phyloP scores from a whole-genome alignment of 345 rosid genomes.

The Boechera stricta region DNA sequence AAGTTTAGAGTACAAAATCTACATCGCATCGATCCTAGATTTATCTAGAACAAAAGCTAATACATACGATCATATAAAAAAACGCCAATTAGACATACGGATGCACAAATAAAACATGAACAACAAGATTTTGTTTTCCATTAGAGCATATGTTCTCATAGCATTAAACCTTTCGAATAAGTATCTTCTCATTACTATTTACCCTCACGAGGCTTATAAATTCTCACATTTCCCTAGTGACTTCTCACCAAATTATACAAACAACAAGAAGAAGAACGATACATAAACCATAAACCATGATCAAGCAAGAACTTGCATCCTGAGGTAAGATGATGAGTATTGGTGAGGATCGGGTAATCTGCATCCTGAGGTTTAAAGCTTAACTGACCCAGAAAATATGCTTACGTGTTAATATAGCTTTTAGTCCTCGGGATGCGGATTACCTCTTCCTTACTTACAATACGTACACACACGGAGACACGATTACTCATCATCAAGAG shows the following conservation, averaged over 20 bases:
- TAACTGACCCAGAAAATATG: not conserved
- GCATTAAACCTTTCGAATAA: constrained; percentile 50
- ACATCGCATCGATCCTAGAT: constrained; percentile 3
- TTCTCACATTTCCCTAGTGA: constrained; percentile 3
- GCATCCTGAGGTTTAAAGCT: constrained; percentile 51
- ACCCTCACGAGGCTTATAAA: constrained; percentile 32
- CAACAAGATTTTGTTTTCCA: constrained; percentile 19
- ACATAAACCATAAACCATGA: not conserved
- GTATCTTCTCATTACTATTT: constrained; percentile 36
- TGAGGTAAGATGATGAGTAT: constrained; percentile 26
- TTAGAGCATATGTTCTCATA: constrained; percentile 40
- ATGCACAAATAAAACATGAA: constrained; percentile 20
- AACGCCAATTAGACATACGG: not conserved
- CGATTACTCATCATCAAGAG: constrained; percentile 6
- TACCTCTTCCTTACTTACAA: constrained; percentile 47
- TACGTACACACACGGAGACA: constrained; percentile 8
- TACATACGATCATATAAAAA: not conserved
- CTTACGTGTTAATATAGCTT: not conserved
- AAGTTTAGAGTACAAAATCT: not conserved
- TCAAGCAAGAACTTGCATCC: not conserved
- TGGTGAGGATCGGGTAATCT: constrained; percentile 49
- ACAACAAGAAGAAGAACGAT: not conserved
- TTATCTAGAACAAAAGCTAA: not conserved
- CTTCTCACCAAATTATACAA: constrained; percentile 16
- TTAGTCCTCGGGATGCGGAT: constrained; percentile 49